These are phyloP conservation scores for Thermochaetoides thermophila DNA, from an alignment of 495 filamentous ascomycete genomes.

Conservation along the genomic window DNA sequence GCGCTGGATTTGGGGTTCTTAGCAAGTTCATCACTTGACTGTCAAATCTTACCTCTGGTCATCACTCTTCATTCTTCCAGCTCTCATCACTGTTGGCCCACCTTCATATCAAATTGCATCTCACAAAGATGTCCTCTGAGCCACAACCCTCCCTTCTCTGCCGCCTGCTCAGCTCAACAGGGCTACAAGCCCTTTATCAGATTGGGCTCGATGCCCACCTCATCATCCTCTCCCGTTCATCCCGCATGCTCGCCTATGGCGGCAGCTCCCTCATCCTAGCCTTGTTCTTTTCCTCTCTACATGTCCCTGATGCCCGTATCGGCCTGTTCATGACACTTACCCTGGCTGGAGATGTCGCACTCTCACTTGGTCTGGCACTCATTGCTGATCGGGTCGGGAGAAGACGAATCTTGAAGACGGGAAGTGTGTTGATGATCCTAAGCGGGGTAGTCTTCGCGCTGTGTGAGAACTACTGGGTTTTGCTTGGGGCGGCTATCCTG, in stretches of 20 bases:
- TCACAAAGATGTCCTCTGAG: too few species aligned
- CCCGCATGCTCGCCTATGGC: constrained; percentile 36
- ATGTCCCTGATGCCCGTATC: constrained; percentile 49
- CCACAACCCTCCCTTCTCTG: too few species aligned
- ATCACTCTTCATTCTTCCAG: too few species aligned
- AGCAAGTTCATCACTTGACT: too few species aligned
- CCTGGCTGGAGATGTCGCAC: constrained; percentile 59
- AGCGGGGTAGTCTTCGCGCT: constrained; percentile 55
- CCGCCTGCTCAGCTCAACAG: too few species aligned
- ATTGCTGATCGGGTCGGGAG: constrained; percentile 64
- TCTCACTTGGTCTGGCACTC: constrained; percentile 61
- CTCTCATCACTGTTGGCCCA: too few species aligned
- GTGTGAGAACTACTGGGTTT: constrained; percentile 55
- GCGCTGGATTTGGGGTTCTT: too few species aligned
- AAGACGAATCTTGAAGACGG: constrained; percentile 47
- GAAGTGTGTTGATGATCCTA: constrained; percentile 51
- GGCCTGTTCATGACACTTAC: constrained; percentile 86
- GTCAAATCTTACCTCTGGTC: too few species aligned
- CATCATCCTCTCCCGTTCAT: constrained; percentile 57
- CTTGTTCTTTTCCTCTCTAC: constrained; percentile 42
- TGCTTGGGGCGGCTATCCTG: constrained; percentile 59
- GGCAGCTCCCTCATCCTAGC: constrained; percentile 25
- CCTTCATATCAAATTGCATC: too few species aligned
- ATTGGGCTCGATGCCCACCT: constrained; percentile 52
- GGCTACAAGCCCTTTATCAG: too few species aligned